Evolutionary conservation across 202 grass and related monocot species (phyloP).

Genomic region (Panicum virgatum): DNA sequence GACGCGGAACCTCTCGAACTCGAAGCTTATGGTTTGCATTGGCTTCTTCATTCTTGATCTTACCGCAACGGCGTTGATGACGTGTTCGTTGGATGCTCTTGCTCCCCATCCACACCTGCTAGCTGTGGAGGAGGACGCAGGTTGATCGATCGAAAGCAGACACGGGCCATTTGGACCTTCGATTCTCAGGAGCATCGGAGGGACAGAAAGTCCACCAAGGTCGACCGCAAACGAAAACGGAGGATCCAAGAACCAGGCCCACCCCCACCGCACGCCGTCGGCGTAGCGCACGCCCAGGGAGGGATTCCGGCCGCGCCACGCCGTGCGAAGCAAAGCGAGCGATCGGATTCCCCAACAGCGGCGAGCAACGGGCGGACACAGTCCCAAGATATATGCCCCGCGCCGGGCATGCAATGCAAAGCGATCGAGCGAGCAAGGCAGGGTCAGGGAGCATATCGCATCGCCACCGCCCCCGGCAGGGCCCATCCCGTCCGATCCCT

Average conservation of each 20-base stretch:
- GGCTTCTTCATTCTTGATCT: too few species aligned
- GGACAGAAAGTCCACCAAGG: slow-evolving; percentile 4
- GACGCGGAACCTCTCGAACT: neutral
- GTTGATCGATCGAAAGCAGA: neutral
- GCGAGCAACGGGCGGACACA: too few species aligned
- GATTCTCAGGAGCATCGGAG: neutral
- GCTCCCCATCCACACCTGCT: neutral
- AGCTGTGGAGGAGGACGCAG: too few species aligned
- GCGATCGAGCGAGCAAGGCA: neutral
- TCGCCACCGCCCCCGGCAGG: neutral
- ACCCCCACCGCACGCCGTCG: neutral
- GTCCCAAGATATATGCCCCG: slow-evolving; percentile 11
- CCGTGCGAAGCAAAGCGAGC: neutral
- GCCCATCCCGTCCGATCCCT: neutral
- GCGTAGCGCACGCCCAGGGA: neutral
- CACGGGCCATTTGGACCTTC: neutral
- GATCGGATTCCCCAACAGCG: neutral
- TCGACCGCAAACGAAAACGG: slow-evolving; percentile 12
- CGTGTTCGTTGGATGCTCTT: too few species aligned
- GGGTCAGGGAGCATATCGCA: slow-evolving; percentile 6
- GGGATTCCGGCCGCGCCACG: neutral
- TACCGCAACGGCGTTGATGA: too few species aligned
- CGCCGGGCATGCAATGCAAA: neutral
- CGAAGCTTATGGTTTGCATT: too few species aligned
- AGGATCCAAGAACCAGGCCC: slow-evolving; percentile 2